Base-by-base conservation (phyloP, 2,329 filamentous ascomycete genomes). In the Clonostachys sp. region DNA sequence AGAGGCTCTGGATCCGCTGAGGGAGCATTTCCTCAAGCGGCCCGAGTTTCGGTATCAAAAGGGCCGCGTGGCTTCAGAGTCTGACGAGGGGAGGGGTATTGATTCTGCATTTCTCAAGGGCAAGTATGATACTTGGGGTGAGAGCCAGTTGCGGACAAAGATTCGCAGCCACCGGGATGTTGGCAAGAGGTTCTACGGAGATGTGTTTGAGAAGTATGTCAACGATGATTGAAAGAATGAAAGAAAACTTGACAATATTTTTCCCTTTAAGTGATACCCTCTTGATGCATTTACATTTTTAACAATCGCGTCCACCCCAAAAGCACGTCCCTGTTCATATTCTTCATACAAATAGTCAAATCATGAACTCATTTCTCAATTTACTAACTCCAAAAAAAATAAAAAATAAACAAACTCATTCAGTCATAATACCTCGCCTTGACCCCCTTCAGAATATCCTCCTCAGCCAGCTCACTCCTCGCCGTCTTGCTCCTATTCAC, bases 51-150 rank as follows among this genome's bases (percentile, higher is more conserved):
- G 24, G 24, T 30, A 10, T 30, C 24, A 30, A 30, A 10, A 30
- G 8, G 24, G 24, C 4, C 10, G 24, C 9, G 24, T 30, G 24
- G 45, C 46, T 1, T n/a, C 20, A 14, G 66, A 71, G 51, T 66
- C 65, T 4, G 60, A 57, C 0, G 67, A 70, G 47, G 70, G 59
- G 1, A 53, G 51, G 6, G 55, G 52, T 9, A 64, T 80, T 41
- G 75, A 78, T 50, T 76, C 74, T 34, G 63, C 73, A 0, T 80
- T 80, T 48, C 52, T 77, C 35, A 64, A 60, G 12, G 74, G 74
- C 1, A 66, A 63, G 38, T 79, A 78, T 49, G 69, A 77, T 45
- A 79, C 75, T 0, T 78, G 76, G 74, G 77, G 76, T 0, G 77
- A 79, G 57, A 70, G 72, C 6, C 75, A 79, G 59, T 55, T 80